These are phyloP conservation scores for Ophiocordyceps camponoti-saundersi DNA, from an alignment of 2,329 filamentous ascomycete species.

Conservation along the genomic window DNA sequence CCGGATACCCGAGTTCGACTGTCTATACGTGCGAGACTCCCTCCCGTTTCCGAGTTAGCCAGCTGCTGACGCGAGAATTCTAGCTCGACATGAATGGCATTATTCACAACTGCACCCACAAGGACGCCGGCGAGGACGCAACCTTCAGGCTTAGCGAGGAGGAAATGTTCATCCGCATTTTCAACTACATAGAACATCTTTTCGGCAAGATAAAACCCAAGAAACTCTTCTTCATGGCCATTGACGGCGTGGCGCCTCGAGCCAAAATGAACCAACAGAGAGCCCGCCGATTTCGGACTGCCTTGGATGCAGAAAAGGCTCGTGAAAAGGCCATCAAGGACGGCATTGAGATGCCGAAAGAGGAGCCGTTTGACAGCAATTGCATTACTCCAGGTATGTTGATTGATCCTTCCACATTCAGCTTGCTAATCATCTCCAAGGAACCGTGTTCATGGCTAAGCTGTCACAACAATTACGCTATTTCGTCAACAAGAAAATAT, in stretches of 20 bases:
- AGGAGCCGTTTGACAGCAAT: conserved; percentile 95
- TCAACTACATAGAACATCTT: conserved; percentile 98
- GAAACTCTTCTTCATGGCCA: conserved; percentile 98
- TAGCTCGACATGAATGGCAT: conserved; percentile 97
- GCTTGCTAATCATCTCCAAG: conserved; percentile 12
- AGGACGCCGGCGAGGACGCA: conserved; percentile 71
- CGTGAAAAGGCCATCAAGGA: conserved; percentile 83
- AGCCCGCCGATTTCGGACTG: conserved; percentile 84
- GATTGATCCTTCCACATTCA: neutral
- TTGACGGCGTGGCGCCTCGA: conserved; percentile 90
- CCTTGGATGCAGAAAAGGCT: conserved; percentile 74
- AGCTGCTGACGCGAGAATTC: conserved; percentile 6
- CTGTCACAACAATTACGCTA: conserved; percentile 89
- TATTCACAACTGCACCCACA: conserved; percentile 98
- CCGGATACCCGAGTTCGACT: conserved; percentile 96
- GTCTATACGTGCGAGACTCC: conserved; percentile 53
- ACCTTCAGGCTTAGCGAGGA: conserved; percentile 91
- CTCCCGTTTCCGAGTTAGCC: neutral
- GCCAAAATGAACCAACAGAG: conserved; percentile 99
- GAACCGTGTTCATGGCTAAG: conserved; percentile 94
- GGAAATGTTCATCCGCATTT: conserved; percentile 99
- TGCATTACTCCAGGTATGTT: conserved; percentile 75
- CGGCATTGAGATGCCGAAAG: conserved; percentile 83
- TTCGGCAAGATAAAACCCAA: conserved; percentile 98
- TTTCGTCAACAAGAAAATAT: conserved; percentile 97